Conservation (phyloP, 768 basidiomycete species). For the Hortiboletus campestris region DNA sequence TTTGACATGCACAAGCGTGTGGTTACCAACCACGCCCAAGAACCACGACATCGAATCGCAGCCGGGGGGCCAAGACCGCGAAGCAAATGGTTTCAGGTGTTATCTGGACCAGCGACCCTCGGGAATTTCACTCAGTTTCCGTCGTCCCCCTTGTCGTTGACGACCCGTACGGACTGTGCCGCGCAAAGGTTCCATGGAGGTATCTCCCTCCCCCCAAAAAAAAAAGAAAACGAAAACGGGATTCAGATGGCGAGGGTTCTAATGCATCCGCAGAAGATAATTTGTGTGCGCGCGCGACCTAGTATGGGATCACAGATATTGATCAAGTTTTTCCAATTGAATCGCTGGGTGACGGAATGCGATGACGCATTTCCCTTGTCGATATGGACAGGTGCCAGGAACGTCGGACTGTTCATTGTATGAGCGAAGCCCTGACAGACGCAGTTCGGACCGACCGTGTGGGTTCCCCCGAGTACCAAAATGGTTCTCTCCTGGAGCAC, state of each 20-base stretch:
- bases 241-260: background rate
- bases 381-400: constrained; percentile 3
- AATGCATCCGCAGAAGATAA: constrained; percentile 10
- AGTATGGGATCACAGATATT: constrained; percentile 10
- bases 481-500: background rate
- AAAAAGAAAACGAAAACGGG: no score
- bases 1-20: constrained; percentile 6
- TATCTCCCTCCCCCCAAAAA: background rate
- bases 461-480: background rate
- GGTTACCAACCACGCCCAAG: constrained; percentile 3
- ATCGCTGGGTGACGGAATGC: constrained; percentile 16
- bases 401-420: constrained; percentile 9
- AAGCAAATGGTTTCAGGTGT: constrained; percentile 9
- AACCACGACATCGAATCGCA: background rate
- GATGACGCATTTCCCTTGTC: constrained; percentile 6
- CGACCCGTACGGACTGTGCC: background rate
- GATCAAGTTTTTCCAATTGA: constrained; percentile 9
- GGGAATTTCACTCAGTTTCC: background rate
- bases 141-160: background rate
- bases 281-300: background rate
- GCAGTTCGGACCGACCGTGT: constrained; percentile 11
- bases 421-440: background rate
- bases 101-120: constrained; percentile 7
- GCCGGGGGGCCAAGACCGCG: constrained; percentile 1
- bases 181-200: background rate